phyloP scores from a whole-genome alignment of 768 basidiomycete genomes.

The Holtermannia corniformis region DNA sequence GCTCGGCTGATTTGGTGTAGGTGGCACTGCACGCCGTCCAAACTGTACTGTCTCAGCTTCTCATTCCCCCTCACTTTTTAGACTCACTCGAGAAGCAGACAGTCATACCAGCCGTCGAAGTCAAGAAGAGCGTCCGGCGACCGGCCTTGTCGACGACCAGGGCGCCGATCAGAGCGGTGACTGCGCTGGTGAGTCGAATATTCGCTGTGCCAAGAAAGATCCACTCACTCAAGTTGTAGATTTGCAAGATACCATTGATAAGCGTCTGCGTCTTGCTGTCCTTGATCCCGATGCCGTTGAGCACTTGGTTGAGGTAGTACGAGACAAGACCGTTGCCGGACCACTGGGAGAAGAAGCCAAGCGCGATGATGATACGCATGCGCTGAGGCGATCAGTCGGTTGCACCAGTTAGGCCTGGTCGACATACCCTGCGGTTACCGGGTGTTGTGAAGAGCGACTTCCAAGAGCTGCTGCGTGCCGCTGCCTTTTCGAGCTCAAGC shows the following conservation, averaged over 20 bases:
- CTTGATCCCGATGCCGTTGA: slow-evolving; percentile 23
- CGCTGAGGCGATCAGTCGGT: slow-evolving; percentile 30
- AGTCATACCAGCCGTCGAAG: slow-evolving; percentile 56
- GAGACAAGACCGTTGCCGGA: slow-evolving; percentile 24
- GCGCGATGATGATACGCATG: slow-evolving; percentile 56
- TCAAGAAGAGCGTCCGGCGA: slow-evolving; percentile 58
- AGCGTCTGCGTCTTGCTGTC: slow-evolving; percentile 5
- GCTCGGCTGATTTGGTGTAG: slow-evolving; percentile 17
- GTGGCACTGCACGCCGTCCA: slow-evolving; percentile 24
- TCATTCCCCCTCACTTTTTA: no score
- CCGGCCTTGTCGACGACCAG: slow-evolving; percentile 60
- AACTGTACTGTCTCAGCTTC: slow-evolving; percentile 21
- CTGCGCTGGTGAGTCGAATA: no score
- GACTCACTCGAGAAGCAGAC: slow-evolving; percentile 44
- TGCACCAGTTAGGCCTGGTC: background rate
- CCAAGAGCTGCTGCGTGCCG: slow-evolving; percentile 46
- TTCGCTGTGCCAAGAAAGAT: background rate
- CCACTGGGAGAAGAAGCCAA: slow-evolving; percentile 38
- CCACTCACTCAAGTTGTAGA: slow-evolving; percentile 25
- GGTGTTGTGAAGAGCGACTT: slow-evolving; percentile 52
- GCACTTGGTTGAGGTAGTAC: slow-evolving; percentile 19
- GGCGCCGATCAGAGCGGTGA: slow-evolving; percentile 48
- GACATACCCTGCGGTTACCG: slow-evolving; percentile 51
- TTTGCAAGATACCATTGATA: slow-evolving; percentile 21
- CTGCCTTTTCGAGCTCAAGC: slow-evolving; percentile 54